Base-by-base conservation (phyloP, 1,284 basidiomycete genomes). In the Apiotrichum domesticum region DNA sequence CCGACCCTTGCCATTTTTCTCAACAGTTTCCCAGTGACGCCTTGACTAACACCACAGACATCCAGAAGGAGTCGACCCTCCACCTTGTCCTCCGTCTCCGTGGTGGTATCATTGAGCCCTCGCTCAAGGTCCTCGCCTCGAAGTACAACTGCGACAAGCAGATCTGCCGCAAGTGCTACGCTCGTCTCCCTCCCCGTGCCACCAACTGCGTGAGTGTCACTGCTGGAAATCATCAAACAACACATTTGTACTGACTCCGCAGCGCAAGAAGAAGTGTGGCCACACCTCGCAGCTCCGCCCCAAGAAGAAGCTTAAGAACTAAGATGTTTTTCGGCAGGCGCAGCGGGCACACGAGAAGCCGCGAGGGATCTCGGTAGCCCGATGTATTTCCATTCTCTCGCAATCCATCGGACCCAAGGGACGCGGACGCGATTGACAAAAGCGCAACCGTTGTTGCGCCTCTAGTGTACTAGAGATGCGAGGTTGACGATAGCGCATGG, bases 91-190 rank as follows among this genome's bases (percentile, higher is more conserved):
- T 98, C 77, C 90, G 93, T 85, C 89, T 97, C 70, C 90, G 93
- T 80, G 93, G 95, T 69, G 95, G 95, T 65, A 92, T 98, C 82
- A 98, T 98, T 70, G 95, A 98, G 82, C 95, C 95, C 65, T 97
- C 95, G 69, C 82, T 98, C 75, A 97, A 97, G 81, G 91, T 93
- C 55, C 85, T 98, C 64, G 95, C 95, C 61, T 83, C 86, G 76
- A 96, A 95, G 80, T 94, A 94, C 84, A 97, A 97, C 77, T 93
- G 90, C 78, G 90, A 93, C 80, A 93, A 94, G 83, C 88, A 93
- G 77, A 96, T 98, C 74, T 98, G 95, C 86, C 93, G 95, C 79
- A 98, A 98, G 81, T 98, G 96, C 84, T 98, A 98, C 80, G 95
- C 95, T 55, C 95, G 96, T 75, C 93, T 98, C 69, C 94, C 95